Conservation (phyloP, 139 green algal genomes). For the Microglena sp. region DNA sequence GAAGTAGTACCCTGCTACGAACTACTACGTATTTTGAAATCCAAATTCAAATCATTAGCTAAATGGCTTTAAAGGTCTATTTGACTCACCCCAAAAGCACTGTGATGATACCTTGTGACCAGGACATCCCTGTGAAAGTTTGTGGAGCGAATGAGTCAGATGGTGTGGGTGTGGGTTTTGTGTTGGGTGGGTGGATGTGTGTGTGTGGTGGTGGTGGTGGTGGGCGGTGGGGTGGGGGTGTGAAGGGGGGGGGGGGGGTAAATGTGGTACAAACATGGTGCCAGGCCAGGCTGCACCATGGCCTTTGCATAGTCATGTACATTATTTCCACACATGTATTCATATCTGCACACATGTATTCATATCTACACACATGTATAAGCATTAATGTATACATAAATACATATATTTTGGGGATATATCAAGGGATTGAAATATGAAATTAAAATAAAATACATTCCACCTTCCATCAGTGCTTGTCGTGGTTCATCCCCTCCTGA, state of each 20-base stretch:
- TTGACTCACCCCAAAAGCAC: conserved; percentile 43
- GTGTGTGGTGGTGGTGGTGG: neutral
- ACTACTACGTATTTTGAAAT: too few relatives aligned
- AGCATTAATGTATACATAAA: too few relatives aligned
- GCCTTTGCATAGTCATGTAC: too few relatives aligned
- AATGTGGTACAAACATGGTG: too few relatives aligned
- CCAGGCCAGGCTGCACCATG: too few relatives aligned
- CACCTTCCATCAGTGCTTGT: too few relatives aligned
- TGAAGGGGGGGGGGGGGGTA: neutral
- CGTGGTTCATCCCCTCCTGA: too few relatives aligned
- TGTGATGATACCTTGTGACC: conserved; percentile 49
- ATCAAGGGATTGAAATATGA: neutral
- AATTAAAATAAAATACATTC: too few relatives aligned
- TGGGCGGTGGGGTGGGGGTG: neutral
- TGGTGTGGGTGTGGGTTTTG: neutral
- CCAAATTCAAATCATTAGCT: too few relatives aligned
- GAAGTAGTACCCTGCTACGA: too few relatives aligned
- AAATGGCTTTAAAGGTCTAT: too few relatives aligned
- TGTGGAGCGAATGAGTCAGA: neutral
- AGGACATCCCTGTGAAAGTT: conserved; percentile 44
- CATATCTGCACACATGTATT: neutral
- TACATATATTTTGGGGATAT: too few relatives aligned
- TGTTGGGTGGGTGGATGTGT: neutral
- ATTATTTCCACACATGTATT: neutral
- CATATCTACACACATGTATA: neutral